Evolutionary conservation across 371 early-diverging fungal genomes (phyloP).

Genomic region (Fennellomyces sp.): DNA sequence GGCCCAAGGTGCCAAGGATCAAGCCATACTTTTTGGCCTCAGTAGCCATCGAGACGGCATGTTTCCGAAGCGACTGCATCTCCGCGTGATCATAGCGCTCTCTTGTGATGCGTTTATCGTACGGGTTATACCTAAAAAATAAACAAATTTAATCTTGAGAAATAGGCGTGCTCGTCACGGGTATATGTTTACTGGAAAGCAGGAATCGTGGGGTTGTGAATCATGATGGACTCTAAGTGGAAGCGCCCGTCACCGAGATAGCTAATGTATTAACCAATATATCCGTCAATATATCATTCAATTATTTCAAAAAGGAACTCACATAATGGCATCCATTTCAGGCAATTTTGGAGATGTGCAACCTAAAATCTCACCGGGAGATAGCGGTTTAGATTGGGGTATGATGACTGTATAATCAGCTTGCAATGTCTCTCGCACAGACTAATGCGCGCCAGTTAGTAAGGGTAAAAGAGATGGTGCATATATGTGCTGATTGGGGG

Average conservation of each 20-base stretch:
- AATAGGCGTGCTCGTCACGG: background rate
- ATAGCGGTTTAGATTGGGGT: constrained; percentile 96
- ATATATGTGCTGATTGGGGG: background rate
- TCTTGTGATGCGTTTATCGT: constrained; percentile 87
- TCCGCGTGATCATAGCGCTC: constrained; percentile 94
- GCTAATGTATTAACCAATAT: constrained; percentile 23
- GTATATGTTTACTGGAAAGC: constrained; percentile 77
- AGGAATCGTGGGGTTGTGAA: constrained; percentile 91
- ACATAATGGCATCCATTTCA: constrained; percentile 74
- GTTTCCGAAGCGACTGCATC: constrained; percentile 86
- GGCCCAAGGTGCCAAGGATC: constrained; percentile 97
- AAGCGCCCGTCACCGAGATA: constrained; percentile 99
- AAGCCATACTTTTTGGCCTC: constrained; percentile 85
- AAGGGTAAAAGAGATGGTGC: too few species aligned
- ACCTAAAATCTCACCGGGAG: constrained; percentile 98
- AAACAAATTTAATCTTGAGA: too few species aligned
- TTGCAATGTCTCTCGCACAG: constrained; percentile 64
- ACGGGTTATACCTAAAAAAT: constrained; percentile 90
- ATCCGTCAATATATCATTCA: background rate
- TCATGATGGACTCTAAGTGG: constrained; percentile 99
- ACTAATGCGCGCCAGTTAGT: too few species aligned
- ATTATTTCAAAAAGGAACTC: constrained; percentile 14
- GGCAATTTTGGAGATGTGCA: constrained; percentile 96
- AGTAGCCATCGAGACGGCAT: constrained; percentile 78
- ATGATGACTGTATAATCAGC: constrained; percentile 70